Base-by-base conservation (phyloP, 306 rosid genomes). In the Dryas drummondii region DNA sequence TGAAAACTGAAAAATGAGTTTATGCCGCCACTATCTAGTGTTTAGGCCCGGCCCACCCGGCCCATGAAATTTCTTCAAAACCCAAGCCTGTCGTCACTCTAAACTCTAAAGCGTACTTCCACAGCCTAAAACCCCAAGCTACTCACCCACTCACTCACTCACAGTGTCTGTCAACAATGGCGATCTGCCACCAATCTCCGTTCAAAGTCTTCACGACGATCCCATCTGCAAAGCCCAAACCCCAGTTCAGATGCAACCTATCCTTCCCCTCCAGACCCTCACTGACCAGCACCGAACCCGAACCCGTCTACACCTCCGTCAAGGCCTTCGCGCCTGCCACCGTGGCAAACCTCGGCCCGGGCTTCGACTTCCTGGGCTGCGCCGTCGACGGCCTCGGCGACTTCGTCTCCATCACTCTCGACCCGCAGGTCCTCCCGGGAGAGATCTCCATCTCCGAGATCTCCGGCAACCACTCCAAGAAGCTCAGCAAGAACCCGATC, bases 301-400 rank as follows among this genome's bases (percentile, higher is more conserved):
- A 82, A 58, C 88, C 96, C 4, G 55, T 89, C 4, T 85, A 40
- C 82, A 49, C 84, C 27, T 83, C 93, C 17, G 91, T 88, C 6
- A 84, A 86, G 78, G 66, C 96, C 60, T 94, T 94, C 71, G 96
- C 97, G 6, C 98, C 98, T 0, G 92, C 98, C 12, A 91, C 97
- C 0, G 83, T 94, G 0, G 96, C 98, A 9, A 88, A 91, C 67
- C 92, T 91, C 16, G 98, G 98, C 17, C 96, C 97, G 0, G 97
- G 98, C 9, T 94, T 90, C 52, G 97, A 94, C 81, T 91, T 91
- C 81, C 87, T 94, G 0, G 97, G 98, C 3, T 91, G 93, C 74
- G 96, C 96, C 10, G 90, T 94, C 4, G 93, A 94, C 8, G 93
- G 96, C 7, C 76, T 94, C 0, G 96, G 97, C 1, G 97, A 91